These are phyloP conservation scores for Bipolaris zeicola DNA, from an alignment of 2,329 filamentous ascomycete species.

Conservation along the genomic window DNA sequence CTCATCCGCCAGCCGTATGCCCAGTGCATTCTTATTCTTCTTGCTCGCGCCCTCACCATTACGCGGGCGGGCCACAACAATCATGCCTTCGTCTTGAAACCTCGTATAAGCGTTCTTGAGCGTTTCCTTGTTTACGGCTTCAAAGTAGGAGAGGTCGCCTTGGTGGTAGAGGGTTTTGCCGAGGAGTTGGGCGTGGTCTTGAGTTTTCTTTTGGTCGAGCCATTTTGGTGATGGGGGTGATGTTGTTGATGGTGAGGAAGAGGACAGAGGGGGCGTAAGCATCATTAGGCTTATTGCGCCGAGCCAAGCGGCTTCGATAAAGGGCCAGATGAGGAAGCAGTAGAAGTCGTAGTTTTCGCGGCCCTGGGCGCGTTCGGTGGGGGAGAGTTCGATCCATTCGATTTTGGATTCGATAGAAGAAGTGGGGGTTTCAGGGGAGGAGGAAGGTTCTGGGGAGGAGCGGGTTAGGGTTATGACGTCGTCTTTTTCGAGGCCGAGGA, in stretches of 20 bases:
- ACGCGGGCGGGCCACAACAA: constrained; percentile 67
- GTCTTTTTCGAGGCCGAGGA: constrained; percentile 78
- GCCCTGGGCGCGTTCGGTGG: constrained; percentile 75
- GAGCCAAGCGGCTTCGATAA: constrained; percentile 93
- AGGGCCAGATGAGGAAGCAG: constrained; percentile 98
- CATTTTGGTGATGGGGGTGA: constrained; percentile 58
- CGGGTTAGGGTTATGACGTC: constrained; percentile 73
- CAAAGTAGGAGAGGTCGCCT: constrained; percentile 95
- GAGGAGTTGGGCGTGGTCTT: constrained; percentile 79
- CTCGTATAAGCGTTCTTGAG: constrained; percentile 89
- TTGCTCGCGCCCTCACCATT: constrained; percentile 59
- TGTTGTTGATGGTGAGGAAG: constrained; percentile 6
- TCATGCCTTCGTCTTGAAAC: constrained; percentile 89
- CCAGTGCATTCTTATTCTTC: constrained; percentile 21
- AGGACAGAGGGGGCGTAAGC: constrained; percentile 70
- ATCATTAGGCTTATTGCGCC: constrained; percentile 88
- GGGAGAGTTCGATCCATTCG: constrained; percentile 73
- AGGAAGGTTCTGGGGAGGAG: constrained; percentile 45
- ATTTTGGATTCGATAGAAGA: constrained; percentile 44
- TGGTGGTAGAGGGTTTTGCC: constrained; percentile 98
- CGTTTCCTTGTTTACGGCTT: constrained; percentile 97
- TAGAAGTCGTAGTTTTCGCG: constrained; percentile 98
- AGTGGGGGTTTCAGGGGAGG: neutral
- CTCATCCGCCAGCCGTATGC: constrained; percentile 71
- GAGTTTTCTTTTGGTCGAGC: constrained; percentile 77